Conservation (phyloP, 768 basidiomycete genomes). For the Tulasnella sp. region DNA sequence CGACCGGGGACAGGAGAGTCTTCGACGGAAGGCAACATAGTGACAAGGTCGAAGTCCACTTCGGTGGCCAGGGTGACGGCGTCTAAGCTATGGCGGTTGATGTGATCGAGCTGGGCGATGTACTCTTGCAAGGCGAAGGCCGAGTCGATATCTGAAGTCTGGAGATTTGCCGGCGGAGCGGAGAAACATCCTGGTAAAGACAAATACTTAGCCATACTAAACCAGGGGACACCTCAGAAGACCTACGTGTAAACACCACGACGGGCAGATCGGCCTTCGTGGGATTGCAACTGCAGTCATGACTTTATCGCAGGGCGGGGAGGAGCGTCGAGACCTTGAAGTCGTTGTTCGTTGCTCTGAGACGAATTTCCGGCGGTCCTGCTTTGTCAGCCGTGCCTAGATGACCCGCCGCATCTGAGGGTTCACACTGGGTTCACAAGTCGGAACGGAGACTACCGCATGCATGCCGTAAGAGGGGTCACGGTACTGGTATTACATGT, state of each 20-base stretch:
- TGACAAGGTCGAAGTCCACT: too few relatives aligned
- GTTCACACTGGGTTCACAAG: too few relatives aligned
- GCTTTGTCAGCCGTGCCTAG: not conserved
- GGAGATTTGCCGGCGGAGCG: constrained; percentile 25
- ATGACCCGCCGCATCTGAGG: not conserved
- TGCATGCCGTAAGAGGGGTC: too few relatives aligned
- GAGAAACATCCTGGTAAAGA: not conserved
- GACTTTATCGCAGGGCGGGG: not conserved
- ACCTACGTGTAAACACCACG: not conserved
- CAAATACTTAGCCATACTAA: not conserved
- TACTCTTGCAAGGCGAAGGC: constrained; percentile 95
- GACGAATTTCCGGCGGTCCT: not conserved
- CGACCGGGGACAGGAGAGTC: too few relatives aligned
- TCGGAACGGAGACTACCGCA: too few relatives aligned
- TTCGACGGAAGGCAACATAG: too few relatives aligned
- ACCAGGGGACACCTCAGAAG: not conserved
- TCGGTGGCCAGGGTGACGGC: constrained; percentile 73
- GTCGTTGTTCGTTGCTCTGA: not conserved
- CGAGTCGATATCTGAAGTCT: constrained; percentile 56
- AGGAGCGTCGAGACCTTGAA: not conserved
- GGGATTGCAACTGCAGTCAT: not conserved
- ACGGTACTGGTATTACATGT: too few relatives aligned
- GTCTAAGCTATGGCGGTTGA: constrained; percentile 85
- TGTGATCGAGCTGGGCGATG: constrained; percentile 78
- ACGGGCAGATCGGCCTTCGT: not conserved